Conservation (phyloP, 2,329 filamentous ascomycete genomes). For the Colletotrichum sp. region DNA sequence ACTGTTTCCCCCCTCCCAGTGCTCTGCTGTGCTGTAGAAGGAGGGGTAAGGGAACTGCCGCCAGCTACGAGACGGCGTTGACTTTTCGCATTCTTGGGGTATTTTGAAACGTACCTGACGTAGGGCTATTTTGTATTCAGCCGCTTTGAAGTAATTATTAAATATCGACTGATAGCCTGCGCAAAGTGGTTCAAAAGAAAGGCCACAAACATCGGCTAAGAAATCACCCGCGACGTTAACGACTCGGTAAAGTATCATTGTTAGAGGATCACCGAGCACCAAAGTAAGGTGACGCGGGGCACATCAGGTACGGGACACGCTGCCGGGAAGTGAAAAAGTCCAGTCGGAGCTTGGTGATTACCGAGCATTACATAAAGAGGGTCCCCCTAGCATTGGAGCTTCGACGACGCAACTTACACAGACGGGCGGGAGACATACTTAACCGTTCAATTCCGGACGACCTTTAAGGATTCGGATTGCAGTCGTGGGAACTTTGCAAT, state of each 20-base stretch:
- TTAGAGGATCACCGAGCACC: background rate
- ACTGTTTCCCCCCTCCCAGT: no score
- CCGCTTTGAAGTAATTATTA: background rate
- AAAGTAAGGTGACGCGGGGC: background rate
- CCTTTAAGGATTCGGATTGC: background rate
- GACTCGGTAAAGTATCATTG: background rate
- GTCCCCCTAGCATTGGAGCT: background rate
- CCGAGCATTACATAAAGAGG: slow-evolving; percentile 22
- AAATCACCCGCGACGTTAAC: background rate
- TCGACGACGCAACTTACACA: background rate
- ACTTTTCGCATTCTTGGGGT: background rate
- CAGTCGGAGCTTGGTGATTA: slow-evolving; percentile 15
- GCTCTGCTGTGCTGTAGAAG: background rate
- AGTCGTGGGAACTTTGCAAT: background rate
- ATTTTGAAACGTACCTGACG: background rate
- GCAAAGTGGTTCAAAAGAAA: background rate
- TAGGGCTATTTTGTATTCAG: background rate
- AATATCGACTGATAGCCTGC: background rate
- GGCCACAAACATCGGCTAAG: background rate
- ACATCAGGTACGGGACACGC: background rate
- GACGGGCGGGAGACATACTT: background rate
- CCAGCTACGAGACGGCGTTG: background rate
- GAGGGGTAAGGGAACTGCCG: background rate
- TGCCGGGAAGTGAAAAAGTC: background rate
- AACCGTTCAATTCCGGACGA: background rate